A percentile compares a stretch with the other conserved stretches of the same genome.
phyloP scores from a whole-genome alignment of 768 basidiomycete genomes.

The Suillus plorans region DNA sequence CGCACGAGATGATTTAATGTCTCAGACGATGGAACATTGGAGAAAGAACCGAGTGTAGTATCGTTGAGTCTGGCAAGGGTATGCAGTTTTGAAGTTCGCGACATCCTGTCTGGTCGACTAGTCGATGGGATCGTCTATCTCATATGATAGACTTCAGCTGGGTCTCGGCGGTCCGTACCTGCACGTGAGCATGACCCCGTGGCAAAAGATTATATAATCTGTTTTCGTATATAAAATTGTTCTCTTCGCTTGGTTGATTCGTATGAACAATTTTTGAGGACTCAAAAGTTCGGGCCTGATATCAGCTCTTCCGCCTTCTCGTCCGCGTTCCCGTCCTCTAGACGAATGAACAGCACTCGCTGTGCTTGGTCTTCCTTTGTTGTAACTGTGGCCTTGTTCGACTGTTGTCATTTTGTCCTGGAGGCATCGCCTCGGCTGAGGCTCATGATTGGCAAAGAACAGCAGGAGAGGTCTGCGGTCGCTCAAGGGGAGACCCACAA shows the following conservation, averaged over 20 bases:
- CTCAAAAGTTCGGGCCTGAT: slow-evolving; percentile 92
- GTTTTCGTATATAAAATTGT: background rate
- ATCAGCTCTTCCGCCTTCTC: slow-evolving; percentile 79
- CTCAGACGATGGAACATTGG: slow-evolving; percentile 55
- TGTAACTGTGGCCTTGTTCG: slow-evolving; percentile 36
- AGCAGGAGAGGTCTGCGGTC: slow-evolving; percentile 36
- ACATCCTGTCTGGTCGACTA: slow-evolving; percentile 39
- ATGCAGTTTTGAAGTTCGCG: slow-evolving; percentile 46
- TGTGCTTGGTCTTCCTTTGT: slow-evolving; percentile 34
- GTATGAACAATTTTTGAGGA: slow-evolving; percentile 75
- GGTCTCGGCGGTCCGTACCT: background rate
- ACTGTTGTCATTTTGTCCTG: slow-evolving; percentile 43
- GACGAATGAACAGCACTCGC: slow-evolving; percentile 45
- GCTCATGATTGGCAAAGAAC: slow-evolving; percentile 57
- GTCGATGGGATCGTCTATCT: background rate
- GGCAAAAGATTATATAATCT: slow-evolving; percentile 1
- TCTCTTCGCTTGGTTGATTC: background rate
- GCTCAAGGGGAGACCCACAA: slow-evolving; percentile 27
- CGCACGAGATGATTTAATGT: slow-evolving; percentile 71
- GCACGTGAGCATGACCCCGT: background rate
- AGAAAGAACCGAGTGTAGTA: slow-evolving; percentile 61
- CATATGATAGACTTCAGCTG: background rate
- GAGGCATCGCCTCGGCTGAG: slow-evolving; percentile 74
- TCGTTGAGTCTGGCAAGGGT: slow-evolving; percentile 56
- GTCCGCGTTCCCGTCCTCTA: slow-evolving; percentile 96